phyloP scores from a whole-genome alignment of 2,329 filamentous ascomycete species.

The Xylaria sp. region DNA sequence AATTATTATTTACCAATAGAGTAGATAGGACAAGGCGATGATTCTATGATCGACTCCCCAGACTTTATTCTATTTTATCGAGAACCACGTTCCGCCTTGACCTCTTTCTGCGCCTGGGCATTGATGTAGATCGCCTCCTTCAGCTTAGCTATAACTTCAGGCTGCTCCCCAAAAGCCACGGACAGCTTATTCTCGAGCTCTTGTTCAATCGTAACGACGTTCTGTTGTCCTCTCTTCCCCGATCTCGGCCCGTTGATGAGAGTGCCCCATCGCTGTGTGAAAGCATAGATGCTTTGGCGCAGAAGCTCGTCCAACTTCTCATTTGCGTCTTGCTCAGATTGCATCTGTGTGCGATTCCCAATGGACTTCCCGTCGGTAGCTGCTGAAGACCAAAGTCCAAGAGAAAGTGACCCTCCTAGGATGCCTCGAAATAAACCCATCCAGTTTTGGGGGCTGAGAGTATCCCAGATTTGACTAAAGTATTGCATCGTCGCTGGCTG shows the following conservation, averaged over 20 bases:
- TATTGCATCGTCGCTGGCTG: conserved; percentile 62
- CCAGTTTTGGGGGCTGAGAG: conserved; percentile 62
- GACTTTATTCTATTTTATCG: conserved; percentile 25
- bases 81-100: conserved; percentile 38
- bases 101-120: conserved; percentile 57
- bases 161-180: conserved; percentile 63
- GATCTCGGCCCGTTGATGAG: conserved; percentile 56
- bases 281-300: conserved; percentile 66
- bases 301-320: conserved; percentile 69
- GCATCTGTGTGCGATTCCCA: conserved; percentile 25
- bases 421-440: conserved; percentile 64
- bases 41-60: background rate
- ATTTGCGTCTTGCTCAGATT: conserved; percentile 59
- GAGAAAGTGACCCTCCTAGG: conserved; percentile 58
- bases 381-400: conserved; percentile 42
- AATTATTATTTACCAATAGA: background rate
- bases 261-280: conserved; percentile 65
- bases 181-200: conserved; percentile 63
- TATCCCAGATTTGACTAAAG: conserved; percentile 69
- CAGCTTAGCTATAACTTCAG: conserved; percentile 63
- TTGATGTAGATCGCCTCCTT: conserved; percentile 66
- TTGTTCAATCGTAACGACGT: conserved; percentile 50
- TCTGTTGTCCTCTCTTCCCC: conserved; percentile 55
- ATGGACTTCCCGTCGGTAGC: conserved; percentile 27
- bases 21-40: background rate